These are phyloP conservation scores for Piper longum DNA, from an alignment of 164 flowering plant species.

Conservation along the genomic window DNA sequence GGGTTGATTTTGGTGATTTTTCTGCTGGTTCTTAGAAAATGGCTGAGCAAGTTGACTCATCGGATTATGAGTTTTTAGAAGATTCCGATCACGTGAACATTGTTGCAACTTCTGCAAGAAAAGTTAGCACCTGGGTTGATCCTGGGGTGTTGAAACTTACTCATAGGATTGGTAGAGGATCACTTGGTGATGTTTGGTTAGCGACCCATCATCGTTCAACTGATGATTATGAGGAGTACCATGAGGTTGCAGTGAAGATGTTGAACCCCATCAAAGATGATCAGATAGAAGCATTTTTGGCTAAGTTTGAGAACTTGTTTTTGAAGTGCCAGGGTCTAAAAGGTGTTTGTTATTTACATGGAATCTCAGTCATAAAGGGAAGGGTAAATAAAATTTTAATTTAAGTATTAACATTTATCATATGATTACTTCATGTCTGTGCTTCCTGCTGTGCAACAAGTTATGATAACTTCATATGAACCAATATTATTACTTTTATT, in stretches of 20 bases:
- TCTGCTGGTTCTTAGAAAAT: constrained; percentile 11
- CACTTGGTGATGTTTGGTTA: constrained; percentile 85
- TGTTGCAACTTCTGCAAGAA: constrained; percentile 42
- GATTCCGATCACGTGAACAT: constrained; percentile 49
- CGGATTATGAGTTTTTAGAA: constrained; percentile 60
- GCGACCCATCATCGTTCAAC: constrained; percentile 73
- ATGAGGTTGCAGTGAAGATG: constrained; percentile 86
- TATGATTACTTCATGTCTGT: neutral
- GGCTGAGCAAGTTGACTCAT: constrained; percentile 42
- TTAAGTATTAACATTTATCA: neutral
- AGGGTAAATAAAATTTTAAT: constrained; percentile 31
- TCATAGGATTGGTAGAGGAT: constrained; percentile 80
- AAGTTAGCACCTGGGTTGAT: constrained; percentile 48
- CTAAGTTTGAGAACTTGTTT: constrained; percentile 40
- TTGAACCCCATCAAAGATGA: constrained; percentile 53
- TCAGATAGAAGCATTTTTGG: constrained; percentile 23
- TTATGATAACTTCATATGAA: neutral
- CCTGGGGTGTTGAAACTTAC: constrained; percentile 53
- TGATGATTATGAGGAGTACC: constrained; percentile 58
- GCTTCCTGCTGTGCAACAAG: neutral
- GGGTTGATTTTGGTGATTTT: too few relatives aligned
- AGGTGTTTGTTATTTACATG: constrained; percentile 59
- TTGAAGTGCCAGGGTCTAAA: constrained; percentile 29
- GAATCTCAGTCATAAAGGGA: constrained; percentile 49
- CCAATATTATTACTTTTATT: neutral